Evolutionary conservation across 495 filamentous ascomycete species (phyloP), one percentile per base, ranked within the genome.

Genomic region (Xylaria intraflava): DNA sequence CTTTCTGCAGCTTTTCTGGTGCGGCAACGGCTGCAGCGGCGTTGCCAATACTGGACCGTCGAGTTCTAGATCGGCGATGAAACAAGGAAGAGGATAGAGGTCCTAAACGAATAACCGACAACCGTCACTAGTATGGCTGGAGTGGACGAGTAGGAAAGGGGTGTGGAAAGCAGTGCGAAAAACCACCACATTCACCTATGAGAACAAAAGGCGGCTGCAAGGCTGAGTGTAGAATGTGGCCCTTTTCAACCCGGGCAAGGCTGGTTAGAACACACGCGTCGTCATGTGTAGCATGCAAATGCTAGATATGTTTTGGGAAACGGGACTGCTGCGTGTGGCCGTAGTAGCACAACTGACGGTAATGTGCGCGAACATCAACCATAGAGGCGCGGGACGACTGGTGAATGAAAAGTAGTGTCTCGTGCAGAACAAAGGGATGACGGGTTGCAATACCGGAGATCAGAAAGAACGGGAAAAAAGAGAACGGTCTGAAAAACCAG

Each of bases 191-290:
- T 46, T 47, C 9, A 49, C 43, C 29, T 23, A 40, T 50, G 55
- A 45, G 48, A 60, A 53, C 38, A 10, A 50, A 39, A 20, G 29
- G 26, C 33, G 47, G 35, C 29, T 16, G 38, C 35, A 49, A 42
- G 36, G 36, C 26, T 36, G 24, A 46, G 36, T 8, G 40, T 35
- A 36, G 39, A 55, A 35, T 2, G 24, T 11, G 5, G 24, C 52
- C 52, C 52, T 49, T 31, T 49, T 26, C 14, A 43, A 55, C 52
- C 52, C 20, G 26, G 45, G 45, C 38, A 43, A 43, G 52, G 52
- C 38, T 40, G 38, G 17, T 43, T 55, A 55, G 29, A 27, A 49
- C 8, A 1, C 52, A 46, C 52, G 52, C 52, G 52, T 55, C 52
- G 52, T 55, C 52, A 55, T 55, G 29, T 46, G 45, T 35, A 26